Evolutionary conservation across 2,329 filamentous ascomycete genomes (phyloP).

Genomic region (Podosphaera leucotricha): DNA sequence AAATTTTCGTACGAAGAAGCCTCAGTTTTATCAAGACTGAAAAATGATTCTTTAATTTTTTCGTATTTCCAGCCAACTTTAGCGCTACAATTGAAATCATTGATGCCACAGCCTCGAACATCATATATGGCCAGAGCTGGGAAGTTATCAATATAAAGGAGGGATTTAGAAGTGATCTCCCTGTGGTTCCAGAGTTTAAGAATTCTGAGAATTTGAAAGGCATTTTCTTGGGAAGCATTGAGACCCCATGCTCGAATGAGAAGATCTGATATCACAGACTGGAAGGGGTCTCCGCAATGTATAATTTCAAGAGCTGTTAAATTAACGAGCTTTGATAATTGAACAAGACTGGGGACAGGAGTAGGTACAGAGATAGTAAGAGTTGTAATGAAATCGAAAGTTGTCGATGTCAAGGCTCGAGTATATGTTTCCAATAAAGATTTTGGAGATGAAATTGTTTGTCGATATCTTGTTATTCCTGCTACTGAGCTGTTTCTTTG

Average conservation of each 20-base stretch:
- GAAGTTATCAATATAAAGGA: conserved; percentile 14
- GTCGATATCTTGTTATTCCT: conserved; percentile 10
- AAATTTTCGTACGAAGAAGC: too few species aligned
- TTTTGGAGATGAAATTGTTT: conserved; percentile 7
- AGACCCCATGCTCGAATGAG: conserved; percentile 14
- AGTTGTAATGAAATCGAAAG: conserved; percentile 14
- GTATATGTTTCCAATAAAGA: conserved; percentile 11
- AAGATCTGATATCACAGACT: background rate
- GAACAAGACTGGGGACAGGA: conserved; percentile 11
- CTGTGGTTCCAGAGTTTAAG: conserved; percentile 13
- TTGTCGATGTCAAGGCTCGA: conserved; percentile 10
- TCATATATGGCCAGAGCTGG: conserved; percentile 14
- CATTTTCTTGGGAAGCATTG: conserved; percentile 8
- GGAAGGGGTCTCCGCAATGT: conserved; percentile 1
- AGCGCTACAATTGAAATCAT: background rate
- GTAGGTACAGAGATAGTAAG: conserved; percentile 13
- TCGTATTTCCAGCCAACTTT: conserved; percentile 2
- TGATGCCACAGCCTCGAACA: conserved; percentile 10
- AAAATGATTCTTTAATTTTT: conserved; percentile 1
- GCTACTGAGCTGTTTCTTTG: conserved; percentile 4
- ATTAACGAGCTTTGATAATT: conserved; percentile 14
- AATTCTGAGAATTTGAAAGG: conserved; percentile 14
- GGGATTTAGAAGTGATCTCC: conserved; percentile 12
- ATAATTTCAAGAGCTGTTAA: conserved; percentile 14
- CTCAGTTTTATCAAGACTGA: background rate